These are phyloP conservation scores for Arabidopsis suecica DNA, from an alignment of 345 rosid genomes.

Conservation along the genomic window DNA sequence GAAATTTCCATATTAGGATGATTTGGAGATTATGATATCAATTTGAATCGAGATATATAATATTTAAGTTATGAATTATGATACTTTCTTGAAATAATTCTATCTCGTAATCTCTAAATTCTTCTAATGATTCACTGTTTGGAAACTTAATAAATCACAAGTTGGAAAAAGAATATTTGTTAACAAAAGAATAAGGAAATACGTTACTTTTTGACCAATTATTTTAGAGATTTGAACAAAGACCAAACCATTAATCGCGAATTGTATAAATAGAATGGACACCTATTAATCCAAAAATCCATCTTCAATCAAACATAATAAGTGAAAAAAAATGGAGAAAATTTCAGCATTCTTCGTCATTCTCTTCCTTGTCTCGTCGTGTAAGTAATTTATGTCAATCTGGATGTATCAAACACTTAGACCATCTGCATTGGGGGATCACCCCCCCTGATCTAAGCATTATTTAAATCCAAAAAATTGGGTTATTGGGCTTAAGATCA, in stretches of 20 bases:
- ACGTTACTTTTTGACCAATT: neutral
- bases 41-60: neutral
- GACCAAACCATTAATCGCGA: constrained; percentile 1
- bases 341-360: constrained; percentile 25
- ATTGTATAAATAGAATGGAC: neutral
- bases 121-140: neutral
- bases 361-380: constrained; percentile 31
- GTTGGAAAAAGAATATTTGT: neutral
- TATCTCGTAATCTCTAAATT: neutral
- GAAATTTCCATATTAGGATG: neutral
- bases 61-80: neutral
- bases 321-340: constrained; percentile 23
- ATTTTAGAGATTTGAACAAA: neutral
- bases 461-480: too few relatives aligned
- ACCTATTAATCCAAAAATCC: neutral
- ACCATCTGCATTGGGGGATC: too few relatives aligned
- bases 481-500: too few relatives aligned
- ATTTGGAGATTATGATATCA: neutral
- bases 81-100: neutral
- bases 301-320: neutral
- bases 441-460: too few relatives aligned
- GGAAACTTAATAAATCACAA: constrained; percentile 2
- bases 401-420: neutral
- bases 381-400: constrained; percentile 11
- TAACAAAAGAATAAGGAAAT: constrained; percentile 9